Evolutionary conservation across 176 grass and related monocot genomes (phyloP).

Genomic region (Avena atlantica): DNA sequence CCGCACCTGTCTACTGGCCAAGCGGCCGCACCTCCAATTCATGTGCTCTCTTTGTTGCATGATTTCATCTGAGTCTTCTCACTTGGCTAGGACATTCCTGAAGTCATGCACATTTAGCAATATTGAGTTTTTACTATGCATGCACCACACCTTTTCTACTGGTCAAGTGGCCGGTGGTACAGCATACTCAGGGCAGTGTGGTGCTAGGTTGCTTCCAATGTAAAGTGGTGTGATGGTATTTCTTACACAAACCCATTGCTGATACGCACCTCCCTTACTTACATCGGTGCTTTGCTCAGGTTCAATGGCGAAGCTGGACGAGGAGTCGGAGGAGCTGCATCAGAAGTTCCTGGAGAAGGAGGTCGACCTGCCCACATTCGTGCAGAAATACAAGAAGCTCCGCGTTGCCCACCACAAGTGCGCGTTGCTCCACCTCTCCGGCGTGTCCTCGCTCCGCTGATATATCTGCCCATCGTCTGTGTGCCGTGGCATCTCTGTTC

Average conservation of each 20-base stretch:
- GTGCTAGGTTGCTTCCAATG: not conserved
- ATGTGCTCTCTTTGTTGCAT: no score
- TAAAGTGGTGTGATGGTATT: no score
- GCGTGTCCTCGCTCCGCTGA: constrained; percentile 68
- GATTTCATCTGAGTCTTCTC: no score
- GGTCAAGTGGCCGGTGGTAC: not conserved
- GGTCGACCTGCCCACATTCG: constrained; percentile 70
- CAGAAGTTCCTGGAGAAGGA: constrained; percentile 81
- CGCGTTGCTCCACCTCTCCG: constrained; percentile 83
- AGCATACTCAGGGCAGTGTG: no score
- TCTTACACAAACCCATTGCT: not conserved
- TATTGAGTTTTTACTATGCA: not conserved
- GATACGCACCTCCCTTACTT: no score
- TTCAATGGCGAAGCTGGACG: constrained; percentile 64
- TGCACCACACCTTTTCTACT: not conserved
- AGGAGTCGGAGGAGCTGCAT: constrained; percentile 78
- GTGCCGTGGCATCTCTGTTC: not conserved
- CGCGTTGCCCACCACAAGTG: constrained; percentile 71
- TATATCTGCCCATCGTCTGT: not conserved
- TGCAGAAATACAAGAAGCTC: constrained; percentile 94
- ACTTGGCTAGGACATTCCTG: no score
- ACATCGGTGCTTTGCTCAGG: constrained; percentile 53
- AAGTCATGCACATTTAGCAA: no score
- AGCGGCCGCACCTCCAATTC: no score
- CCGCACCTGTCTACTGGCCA: not conserved